phyloP scores from a whole-genome alignment of 2,329 filamentous ascomycete genomes.

The Diaporthe citri region DNA sequence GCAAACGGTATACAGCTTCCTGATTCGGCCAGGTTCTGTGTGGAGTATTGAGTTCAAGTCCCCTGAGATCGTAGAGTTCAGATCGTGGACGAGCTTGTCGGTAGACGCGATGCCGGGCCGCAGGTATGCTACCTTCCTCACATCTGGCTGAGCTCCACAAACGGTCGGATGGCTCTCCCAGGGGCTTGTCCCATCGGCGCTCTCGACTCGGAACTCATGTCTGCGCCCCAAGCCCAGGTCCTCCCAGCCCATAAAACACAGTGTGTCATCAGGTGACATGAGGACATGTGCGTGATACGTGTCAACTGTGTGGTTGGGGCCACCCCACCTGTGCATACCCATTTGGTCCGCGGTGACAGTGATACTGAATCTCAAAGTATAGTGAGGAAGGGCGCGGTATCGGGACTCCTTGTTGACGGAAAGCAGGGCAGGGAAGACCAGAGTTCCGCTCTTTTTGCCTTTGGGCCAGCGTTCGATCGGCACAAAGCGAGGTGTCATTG shows the following conservation, averaged over 20 bases:
- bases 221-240: accelerated
- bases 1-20: too few relatives aligned
- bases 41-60: not conserved
- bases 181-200: too few relatives aligned
- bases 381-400: not conserved
- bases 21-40: not conserved
- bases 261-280: constrained; percentile 4
- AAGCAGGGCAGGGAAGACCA: not conserved
- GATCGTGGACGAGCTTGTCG: too few relatives aligned
- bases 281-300: not conserved
- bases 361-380: not conserved
- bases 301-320: too few relatives aligned
- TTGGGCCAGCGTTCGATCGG: too few relatives aligned
- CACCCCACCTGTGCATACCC: not conserved
- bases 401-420: not conserved
- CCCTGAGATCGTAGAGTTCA: too few relatives aligned
- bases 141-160: not conserved
- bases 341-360: not conserved
- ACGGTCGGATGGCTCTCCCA: not conserved
- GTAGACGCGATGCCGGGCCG: not conserved
- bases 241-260: not conserved
- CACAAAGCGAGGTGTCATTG: not conserved
- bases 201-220: not conserved
- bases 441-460: too few relatives aligned
- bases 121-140: not conserved